Base-by-base conservation (phyloP, 164 flowering plant genomes). In the Nelumbo lutea region DNA sequence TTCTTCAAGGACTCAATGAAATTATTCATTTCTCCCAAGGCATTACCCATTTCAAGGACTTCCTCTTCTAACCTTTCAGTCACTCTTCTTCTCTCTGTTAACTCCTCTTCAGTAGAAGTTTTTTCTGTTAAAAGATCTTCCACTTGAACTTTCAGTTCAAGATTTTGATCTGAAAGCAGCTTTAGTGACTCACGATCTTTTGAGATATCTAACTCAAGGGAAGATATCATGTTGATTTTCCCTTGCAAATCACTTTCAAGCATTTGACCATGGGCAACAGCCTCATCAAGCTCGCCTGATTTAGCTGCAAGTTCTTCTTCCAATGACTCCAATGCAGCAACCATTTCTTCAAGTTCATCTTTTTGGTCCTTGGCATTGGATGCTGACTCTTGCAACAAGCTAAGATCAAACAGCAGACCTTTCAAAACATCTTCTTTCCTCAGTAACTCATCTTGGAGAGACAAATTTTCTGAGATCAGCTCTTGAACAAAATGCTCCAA, bases 371-470 rank as follows among this genome's bases (percentile, higher is more conserved):
- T 87, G 10, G 69, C 80, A 59, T 76, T 81, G 14, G 95, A 86
- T 41, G 97, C 83, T 55, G 96, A 83, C 73, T 92, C 99, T 76
- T 95, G 97, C 79, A 95, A 78, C 75, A 89, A 73, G 50, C 88
- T 87, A 68, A 95, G 73, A 76, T 95, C 99, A 86, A 89, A 91
- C 64, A 67, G 70, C 67, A 91, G 68, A 50, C 97, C 99, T 69
- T 86, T 74, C 61, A 88, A 51, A 59, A 92, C 73, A 5, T 86
- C 94, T 68, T 90, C 96, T 79, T 92, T 95, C 78, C 96, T 81
- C 3, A 56, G 64, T 72, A 89, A 70, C 82, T 96, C 99, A 71
- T 56, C 65, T 44, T 79, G 79, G 61, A 90, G 87, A 71, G 79
- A 74, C 14, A 67, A 59, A 75, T 85, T 89, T 70, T 82, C 83